Percentiles rank a stretch among this genome's conserved stretches.
Evolutionary conservation across 345 rosid genomes (phyloP).

Genomic region (Cardiospermum halicacabum): DNA sequence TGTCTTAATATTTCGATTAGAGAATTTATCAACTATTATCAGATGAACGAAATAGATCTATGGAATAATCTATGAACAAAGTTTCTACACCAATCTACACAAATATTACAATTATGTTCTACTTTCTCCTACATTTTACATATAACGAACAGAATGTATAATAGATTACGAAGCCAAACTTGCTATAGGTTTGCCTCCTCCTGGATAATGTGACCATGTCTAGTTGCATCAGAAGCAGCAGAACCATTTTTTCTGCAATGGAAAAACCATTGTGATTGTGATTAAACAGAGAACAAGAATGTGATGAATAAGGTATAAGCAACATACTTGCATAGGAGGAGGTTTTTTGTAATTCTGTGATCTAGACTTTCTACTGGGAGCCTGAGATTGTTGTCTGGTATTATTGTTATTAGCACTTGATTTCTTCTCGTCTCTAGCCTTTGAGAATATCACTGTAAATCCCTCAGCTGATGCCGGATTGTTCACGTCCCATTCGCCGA

Average conservation of each 20-base stretch:
- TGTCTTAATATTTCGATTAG: not conserved
- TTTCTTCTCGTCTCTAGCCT: slow-evolving; percentile 20
- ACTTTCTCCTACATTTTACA: slow-evolving; percentile 1
- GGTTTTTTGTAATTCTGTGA: not conserved
- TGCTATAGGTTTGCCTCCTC: not conserved
- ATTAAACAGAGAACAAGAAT: not conserved
- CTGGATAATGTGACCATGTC: too few relatives aligned
- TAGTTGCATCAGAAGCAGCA: slow-evolving; percentile 10
- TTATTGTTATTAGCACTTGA: not conserved
- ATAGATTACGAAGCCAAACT: not conserved
- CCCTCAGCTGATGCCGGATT: slow-evolving; percentile 22
- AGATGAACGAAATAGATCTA: too few relatives aligned
- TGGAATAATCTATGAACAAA: too few relatives aligned
- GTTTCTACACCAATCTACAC: slow-evolving; percentile 3
- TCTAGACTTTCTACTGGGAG: not conserved
- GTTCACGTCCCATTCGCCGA: slow-evolving; percentile 22
- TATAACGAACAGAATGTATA: not conserved
- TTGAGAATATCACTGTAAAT: slow-evolving; percentile 15
- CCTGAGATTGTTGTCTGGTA: slow-evolving; percentile 5
- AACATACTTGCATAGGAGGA: not conserved
- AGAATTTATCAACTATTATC: not conserved
- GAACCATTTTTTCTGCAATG: slow-evolving; percentile 18
- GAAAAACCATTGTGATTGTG: too few relatives aligned
- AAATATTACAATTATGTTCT: not conserved
- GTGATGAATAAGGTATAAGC: not conserved